Conservation (phyloP, 192 early-diverging fungal genomes). For the Coemansia sp. region DNA sequence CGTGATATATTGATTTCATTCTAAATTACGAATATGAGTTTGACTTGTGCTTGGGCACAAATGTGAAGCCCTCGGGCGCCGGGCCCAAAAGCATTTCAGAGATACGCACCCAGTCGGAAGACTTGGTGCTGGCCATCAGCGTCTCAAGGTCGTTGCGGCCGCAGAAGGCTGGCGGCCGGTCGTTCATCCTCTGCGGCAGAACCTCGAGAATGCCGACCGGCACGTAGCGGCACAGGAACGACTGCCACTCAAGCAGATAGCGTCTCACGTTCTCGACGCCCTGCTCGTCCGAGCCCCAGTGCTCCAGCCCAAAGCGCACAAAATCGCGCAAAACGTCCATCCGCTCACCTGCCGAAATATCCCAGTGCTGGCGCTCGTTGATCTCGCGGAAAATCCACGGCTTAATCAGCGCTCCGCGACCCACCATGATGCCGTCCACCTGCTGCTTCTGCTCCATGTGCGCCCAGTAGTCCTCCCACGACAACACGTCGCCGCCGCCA, state of each 20-base stretch:
- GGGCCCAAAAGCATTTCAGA: slow-evolving; percentile 90
- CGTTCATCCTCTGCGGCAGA: slow-evolving; percentile 88
- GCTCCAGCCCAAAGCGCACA: slow-evolving; percentile 84
- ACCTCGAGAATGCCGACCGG: slow-evolving; percentile 92
- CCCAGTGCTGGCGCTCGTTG: slow-evolving; percentile 79
- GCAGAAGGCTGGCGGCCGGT: slow-evolving; percentile 78
- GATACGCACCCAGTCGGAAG: slow-evolving; percentile 89
- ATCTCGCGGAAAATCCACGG: slow-evolving; percentile 98
- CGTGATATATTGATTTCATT: slow-evolving; percentile 8
- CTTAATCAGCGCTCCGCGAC: slow-evolving; percentile 89
- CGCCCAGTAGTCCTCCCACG: slow-evolving; percentile 78
- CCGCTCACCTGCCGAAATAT: slow-evolving; percentile 86
- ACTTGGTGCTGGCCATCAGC: slow-evolving; percentile 79
- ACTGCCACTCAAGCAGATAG: slow-evolving; percentile 79
- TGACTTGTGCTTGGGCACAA: slow-evolving; percentile 93
- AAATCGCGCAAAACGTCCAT: slow-evolving; percentile 86
- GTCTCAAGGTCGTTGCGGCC: slow-evolving; percentile 94
- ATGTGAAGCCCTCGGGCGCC: slow-evolving; percentile 80
- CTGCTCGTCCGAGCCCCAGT: slow-evolving; percentile 89
- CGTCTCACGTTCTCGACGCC: slow-evolving; percentile 83
- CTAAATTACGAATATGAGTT: slow-evolving; percentile 65
- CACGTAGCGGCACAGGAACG: slow-evolving; percentile 74
- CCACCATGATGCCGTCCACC: slow-evolving; percentile 89
- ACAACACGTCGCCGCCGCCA: slow-evolving; percentile 84
- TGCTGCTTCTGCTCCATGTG: slow-evolving; percentile 57